Base-by-base conservation (phyloP, 2,329 filamentous ascomycete species). In the Dactylellina sp. region DNA sequence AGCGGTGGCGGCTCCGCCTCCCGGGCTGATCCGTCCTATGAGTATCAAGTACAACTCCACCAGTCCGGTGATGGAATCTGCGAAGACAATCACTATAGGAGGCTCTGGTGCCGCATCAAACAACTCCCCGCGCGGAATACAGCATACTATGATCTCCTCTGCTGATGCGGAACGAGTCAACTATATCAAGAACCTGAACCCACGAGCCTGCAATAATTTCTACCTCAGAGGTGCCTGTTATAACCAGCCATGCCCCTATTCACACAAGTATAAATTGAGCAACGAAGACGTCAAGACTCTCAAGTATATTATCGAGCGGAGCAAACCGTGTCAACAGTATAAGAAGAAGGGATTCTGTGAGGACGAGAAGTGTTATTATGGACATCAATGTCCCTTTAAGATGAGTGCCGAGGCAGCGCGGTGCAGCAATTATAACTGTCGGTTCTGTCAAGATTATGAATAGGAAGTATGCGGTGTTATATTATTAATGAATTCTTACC, bases 281-380 rank as follows among this genome's bases (percentile, higher is more conserved):
- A n/a, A 50, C 18, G 70, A 74, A 28, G 70, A 74, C n/a, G 53
- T 74, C 11, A 56, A 53, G 49, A 74, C 70, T 22, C 16, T 74
- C 11, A 66, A 57, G 47, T 74, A 74, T 55, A 74, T 74, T 52
- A 74, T 74, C 49, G 70, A 74, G 40, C 37, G 70, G 16, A 74
- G 70, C 24, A 74, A 74, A 7, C 70, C 70, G 24, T 74, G 70
- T 20, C 70, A 74, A 35, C 61, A 62, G 61, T 32, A 61, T 12
- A 66, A 66, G 56, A 66, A 62, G 50, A 28, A 37, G n/a, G 70
- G 70, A 14, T 66, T 55, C 18, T 74, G 70, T 52, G 70, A 74
- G 6, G 70, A 74, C 37, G 70, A 74, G 42, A 74, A 74, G 40
- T 74, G 70, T 39, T 74, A 74, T 62, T 74, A 74, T 66, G 70